A percentile compares a stretch with the other conserved stretches of the same genome.
These are phyloP conservation scores for Tolypocladium guangdongense DNA, from an alignment of 2,329 filamentous ascomycete species.

Conservation along the genomic window DNA sequence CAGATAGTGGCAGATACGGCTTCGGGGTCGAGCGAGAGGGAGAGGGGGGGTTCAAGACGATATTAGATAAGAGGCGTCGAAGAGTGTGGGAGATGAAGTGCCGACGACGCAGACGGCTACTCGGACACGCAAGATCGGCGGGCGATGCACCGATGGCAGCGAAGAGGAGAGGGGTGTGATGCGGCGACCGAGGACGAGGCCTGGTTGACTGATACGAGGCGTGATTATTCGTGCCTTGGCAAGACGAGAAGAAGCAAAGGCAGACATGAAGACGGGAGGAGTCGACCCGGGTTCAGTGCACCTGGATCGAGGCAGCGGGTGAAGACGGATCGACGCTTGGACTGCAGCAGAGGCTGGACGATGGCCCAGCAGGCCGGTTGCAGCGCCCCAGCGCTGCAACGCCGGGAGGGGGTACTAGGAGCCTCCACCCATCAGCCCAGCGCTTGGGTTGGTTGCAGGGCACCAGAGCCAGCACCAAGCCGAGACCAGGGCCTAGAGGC, in stretches of 20 bases:
- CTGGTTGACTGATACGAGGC: not conserved
- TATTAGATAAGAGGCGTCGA: not conserved
- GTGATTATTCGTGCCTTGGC: not conserved
- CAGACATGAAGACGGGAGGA: conserved; percentile 4
- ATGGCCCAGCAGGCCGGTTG: conserved; percentile 5
- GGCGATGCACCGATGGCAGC: not conserved
- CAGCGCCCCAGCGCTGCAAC: not conserved
- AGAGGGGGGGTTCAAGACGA: not conserved
- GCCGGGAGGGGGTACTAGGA: not conserved
- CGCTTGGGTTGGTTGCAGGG: not conserved
- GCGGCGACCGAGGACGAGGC: not conserved
- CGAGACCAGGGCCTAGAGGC: not conserved
- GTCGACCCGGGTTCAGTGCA: not conserved
- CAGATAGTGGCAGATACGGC: not conserved
- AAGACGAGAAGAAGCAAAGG: not conserved
- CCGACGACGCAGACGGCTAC: not conserved
- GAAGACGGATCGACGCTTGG: conserved; percentile 5
- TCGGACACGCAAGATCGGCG: not conserved
- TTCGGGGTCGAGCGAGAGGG: not conserved
- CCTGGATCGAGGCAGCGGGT: not conserved
- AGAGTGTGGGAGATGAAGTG: not conserved
- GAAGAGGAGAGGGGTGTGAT: not conserved
- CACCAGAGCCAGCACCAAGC: not conserved
- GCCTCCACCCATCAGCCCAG: not conserved
- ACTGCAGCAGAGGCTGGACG: not conserved